Base-by-base conservation (phyloP, 345 rosid genomes). In the Rhodomyrtus tomentosa region DNA sequence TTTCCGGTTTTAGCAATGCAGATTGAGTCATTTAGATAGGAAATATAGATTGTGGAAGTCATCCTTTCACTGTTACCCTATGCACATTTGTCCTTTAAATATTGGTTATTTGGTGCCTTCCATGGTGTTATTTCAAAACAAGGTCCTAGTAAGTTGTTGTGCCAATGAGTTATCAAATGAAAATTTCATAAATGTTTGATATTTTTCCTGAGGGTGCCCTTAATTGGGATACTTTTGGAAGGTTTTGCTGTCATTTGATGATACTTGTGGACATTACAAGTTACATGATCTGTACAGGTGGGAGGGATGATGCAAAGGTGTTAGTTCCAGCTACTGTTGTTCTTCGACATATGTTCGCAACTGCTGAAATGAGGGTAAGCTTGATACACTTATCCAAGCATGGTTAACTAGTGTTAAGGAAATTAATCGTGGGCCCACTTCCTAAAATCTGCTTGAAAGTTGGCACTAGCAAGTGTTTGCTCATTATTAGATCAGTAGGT, bases 231-330 rank as follows among this genome's bases (percentile, higher is more conserved):
- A 36, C 25, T 68, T 68, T 68, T 68, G 18, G 7, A 68, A 16
- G 24, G 79, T 68, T 68, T 68, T 32, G 7, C 79, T 10, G 79
- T 68, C 14, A 2, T 52, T 55, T 81, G 49, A 14, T 55, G 53
- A 53, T 54, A 55, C n/a, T 10, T 25, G 6, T 8, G n/a, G 84
- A 74, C 80, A 38, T 83, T 25, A 56, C 81, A 50, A 68, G 18
- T 81, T 80, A 80, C 53, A 82, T 50, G 36, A 56, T 29, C 81
- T 58, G 62, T 83, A 82, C 89, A 98, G 99, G 99, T 88, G 99
- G 98, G 76, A 94, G 89, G 72, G 99, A 98, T 89, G 99, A 98
- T 91, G 92, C 95, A 73, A 98, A 98, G 93, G 83, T 95, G 85
- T 86, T 87, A 55, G 90, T 96, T 87, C 95, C 98, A 54, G 92